Conservation (phyloP, 2,329 filamentous ascomycete genomes). For the Phyllosticta citrichinensis region DNA sequence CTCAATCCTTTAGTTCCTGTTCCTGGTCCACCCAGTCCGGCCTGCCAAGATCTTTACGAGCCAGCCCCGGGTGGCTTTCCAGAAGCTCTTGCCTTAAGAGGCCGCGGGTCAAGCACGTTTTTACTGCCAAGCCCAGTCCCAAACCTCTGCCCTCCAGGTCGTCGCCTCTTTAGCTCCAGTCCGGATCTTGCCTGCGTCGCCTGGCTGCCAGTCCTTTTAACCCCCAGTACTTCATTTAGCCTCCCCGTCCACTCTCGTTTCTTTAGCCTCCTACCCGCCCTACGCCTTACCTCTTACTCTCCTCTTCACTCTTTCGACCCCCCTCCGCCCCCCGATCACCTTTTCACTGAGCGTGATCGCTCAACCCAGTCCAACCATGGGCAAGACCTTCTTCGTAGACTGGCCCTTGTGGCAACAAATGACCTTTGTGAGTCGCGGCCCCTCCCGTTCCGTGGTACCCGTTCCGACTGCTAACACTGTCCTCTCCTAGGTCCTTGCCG, state of each 20-base stretch:
- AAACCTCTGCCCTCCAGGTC: background rate
- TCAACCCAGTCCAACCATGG: constrained; percentile 12
- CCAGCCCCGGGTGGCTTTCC: constrained; percentile 3
- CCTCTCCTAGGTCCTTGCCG: constrained; percentile 54
- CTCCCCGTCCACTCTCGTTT: constrained; percentile 1
- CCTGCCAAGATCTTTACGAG: constrained; percentile 9
- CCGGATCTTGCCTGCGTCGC: background rate
- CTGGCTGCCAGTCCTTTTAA: background rate
- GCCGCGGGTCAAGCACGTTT: constrained; percentile 1
- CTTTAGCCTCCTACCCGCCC: background rate
- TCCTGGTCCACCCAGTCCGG: constrained; percentile 6
- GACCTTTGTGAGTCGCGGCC: constrained; percentile 60
- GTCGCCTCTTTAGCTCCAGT: background rate
- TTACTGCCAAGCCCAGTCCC: constrained; percentile 1
- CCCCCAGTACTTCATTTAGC: background rate
- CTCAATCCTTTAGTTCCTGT: constrained; percentile 7
- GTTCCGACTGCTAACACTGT: constrained; percentile 17
- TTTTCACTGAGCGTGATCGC: background rate
- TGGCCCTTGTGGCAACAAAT: constrained; percentile 86
- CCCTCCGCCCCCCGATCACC: background rate
- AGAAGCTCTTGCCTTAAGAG: constrained; percentile 8
- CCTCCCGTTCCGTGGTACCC: background rate
- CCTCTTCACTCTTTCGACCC: constrained; percentile 7
- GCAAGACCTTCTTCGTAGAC: constrained; percentile 32
- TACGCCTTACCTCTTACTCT: background rate